Evolutionary conservation across 23 red algal genomes (phyloP).

Genomic region (Gracilaria gracilis): DNA sequence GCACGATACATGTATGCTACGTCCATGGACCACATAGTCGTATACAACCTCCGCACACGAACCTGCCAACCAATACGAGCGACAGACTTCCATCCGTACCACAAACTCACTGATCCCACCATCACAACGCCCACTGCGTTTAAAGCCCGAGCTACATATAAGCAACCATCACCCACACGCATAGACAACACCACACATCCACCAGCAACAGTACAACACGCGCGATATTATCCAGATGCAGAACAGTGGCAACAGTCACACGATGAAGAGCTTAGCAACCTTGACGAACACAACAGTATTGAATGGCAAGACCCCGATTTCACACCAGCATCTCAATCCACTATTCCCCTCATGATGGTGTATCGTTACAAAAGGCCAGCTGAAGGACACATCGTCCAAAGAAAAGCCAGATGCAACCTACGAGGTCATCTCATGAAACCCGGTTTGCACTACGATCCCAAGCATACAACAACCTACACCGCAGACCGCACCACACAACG

Average conservation of each 20-base stretch:
- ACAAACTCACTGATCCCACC: background rate
- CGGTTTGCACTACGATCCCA: slow-evolving; percentile 40
- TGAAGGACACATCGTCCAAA: slow-evolving; percentile 9
- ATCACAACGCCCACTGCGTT: background rate
- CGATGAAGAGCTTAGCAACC: background rate
- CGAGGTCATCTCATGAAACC: slow-evolving; percentile 51
- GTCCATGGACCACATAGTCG: too few species aligned
- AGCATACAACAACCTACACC: slow-evolving; percentile 25
- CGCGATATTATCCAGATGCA: background rate
- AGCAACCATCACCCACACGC: background rate
- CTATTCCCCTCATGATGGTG: slow-evolving; percentile 26
- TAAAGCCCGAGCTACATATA: background rate
- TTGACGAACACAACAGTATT: slow-evolving; percentile 27
- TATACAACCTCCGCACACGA: too few species aligned
- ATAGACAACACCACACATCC: background rate
- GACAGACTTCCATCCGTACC: too few species aligned
- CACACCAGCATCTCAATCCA: slow-evolving; percentile 9
- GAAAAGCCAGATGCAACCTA: too few species aligned
- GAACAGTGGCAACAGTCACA: slow-evolving; percentile 13
- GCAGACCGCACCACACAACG: slow-evolving; percentile 20
- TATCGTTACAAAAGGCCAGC: slow-evolving; percentile 32
- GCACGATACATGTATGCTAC: slow-evolving; percentile 42
- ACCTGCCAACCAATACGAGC: too few species aligned
- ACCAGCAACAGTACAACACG: background rate
- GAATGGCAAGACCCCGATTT: background rate